Percentiles rank a stretch among this genome's conserved stretches.
Evolutionary conservation across 2,329 filamentous ascomycete genomes (phyloP).

Genomic region (Basipetospora sp.): DNA sequence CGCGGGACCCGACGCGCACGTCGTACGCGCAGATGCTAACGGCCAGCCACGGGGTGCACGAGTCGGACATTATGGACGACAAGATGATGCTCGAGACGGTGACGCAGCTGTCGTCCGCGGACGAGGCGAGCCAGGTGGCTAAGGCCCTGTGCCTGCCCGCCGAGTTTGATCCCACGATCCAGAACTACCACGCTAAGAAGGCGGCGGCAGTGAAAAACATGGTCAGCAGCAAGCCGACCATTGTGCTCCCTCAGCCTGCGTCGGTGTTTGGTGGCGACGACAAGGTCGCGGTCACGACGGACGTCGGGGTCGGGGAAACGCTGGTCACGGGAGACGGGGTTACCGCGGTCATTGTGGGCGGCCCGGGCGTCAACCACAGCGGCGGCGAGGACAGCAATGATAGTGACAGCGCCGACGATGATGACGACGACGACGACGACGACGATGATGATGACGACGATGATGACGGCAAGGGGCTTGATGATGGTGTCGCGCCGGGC

Average conservation of each 20-base stretch:
- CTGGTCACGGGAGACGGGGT: too few relatives aligned
- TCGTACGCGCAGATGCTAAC: slow-evolving; percentile 68
- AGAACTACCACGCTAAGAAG: slow-evolving; percentile 30
- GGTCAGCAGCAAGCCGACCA: too few relatives aligned
- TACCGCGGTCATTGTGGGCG: too few relatives aligned
- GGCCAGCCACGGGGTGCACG: slow-evolving; percentile 41
- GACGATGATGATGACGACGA: slow-evolving; percentile 30
- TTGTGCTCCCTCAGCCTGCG: too few relatives aligned
- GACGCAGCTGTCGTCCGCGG: slow-evolving; percentile 39
- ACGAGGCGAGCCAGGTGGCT: slow-evolving; percentile 51
- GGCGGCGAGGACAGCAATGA: slow-evolving; percentile 16
- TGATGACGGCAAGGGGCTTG: slow-evolving; percentile 19
- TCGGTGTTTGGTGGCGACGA: too few relatives aligned
- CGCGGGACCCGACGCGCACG: slow-evolving; percentile 58
- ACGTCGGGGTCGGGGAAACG: too few relatives aligned
- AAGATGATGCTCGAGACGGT: slow-evolving; percentile 38
- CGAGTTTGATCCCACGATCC: slow-evolving; percentile 49
- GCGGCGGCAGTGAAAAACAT: too few relatives aligned
- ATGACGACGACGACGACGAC: slow-evolving; percentile 25
- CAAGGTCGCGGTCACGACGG: too few relatives aligned
- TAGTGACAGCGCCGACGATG: slow-evolving; percentile 25
- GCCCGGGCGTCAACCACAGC: too few relatives aligned
- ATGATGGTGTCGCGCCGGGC: slow-evolving; percentile 10
- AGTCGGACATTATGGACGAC: slow-evolving; percentile 40
- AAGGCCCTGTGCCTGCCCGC: slow-evolving; percentile 48